Conservation (phyloP, 1,284 basidiomycete species). For the Stygiomarasmius scandens region DNA sequence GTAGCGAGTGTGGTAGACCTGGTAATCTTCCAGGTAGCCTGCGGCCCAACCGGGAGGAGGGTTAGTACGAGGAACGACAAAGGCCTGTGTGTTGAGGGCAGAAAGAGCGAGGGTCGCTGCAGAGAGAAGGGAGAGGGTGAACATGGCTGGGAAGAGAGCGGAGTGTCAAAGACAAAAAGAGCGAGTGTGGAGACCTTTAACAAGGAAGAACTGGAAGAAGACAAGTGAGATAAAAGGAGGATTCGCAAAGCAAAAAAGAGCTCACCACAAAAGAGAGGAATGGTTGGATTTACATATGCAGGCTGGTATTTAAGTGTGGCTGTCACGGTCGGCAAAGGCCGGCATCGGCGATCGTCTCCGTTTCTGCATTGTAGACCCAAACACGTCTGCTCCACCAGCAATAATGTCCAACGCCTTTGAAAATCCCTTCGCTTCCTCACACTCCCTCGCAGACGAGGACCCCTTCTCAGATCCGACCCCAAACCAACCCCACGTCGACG, state of each 20-base stretch:
- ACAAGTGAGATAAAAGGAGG: conserved; percentile 10
- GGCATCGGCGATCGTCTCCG: not conserved
- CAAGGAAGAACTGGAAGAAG: conserved; percentile 1
- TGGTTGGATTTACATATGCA: no score
- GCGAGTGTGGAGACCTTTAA: conserved; percentile 8
- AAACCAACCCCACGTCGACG: conserved; percentile 37
- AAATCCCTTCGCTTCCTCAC: conserved; percentile 83
- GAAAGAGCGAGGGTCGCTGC: conserved; percentile 51
- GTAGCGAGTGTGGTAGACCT: conserved; percentile 68
- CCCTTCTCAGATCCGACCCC: conserved; percentile 87
- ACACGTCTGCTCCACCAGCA: not conserved
- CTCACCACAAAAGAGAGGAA: not conserved
- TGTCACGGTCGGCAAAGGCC: no score
- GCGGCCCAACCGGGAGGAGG: conserved; percentile 47
- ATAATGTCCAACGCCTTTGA: conserved; percentile 30
- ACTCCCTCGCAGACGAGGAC: conserved; percentile 80
- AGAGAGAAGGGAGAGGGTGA: conserved; percentile 44
- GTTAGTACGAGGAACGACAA: conserved; percentile 45
- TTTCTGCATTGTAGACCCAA: not conserved
- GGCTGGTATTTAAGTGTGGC: no score
- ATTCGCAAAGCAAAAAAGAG: conserved; percentile 19
- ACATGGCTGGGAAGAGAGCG: conserved; percentile 38
- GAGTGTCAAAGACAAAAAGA: conserved; percentile 19
- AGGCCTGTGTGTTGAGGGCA: conserved; percentile 40
- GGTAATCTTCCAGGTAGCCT: conserved; percentile 57